Base-by-base conservation (phyloP, 345 rosid genomes). In the Lumnitzera littorea region DNA sequence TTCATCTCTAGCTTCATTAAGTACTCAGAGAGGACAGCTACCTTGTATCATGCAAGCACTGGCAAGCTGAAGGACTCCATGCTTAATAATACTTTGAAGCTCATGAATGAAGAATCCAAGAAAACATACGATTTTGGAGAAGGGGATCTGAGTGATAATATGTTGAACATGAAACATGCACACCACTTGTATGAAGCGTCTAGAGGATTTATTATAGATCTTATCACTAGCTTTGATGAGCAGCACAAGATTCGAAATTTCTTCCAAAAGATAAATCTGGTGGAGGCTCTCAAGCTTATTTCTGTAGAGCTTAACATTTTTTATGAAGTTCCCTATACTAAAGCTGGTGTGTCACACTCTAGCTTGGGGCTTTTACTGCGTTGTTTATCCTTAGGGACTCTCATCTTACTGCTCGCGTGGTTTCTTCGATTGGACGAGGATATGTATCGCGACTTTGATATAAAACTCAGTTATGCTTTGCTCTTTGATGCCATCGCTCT, bases 391-490 rank as follows among this genome's bases (percentile, higher is more conserved):
- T 70, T 64, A 17, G 56, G 61, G 12, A 66, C 70, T 1, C 70
- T 80, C 46, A 56, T 76, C 25, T 53, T 70, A 6, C 68, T 87
- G 1, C 71, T 83, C 50, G 41, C 20, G 0, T 5, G 76, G 25
- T 83, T 79, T 64, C 48, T 55, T 66, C 80, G 69, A 62, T 25
- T 8, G 15, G 63, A 63, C n/a, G 69, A 79, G 66, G 23, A 74
- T 1, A 68, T 47, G 0, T 79, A 73, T n/a, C 58, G 67, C 43
- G 48, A 25, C 2, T 56, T 79, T 9, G 90, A 86, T 57, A 64
- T 85, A 7, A 65, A 56, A 15, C 50, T 88, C 46, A 80, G 88
- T 5, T 84, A 88, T 65, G 60, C 71, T 2, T 55, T 88, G 73
- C 70, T 77, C 48, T 24, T 64, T 5, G 84, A 84, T 49, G 90